Conservation (phyloP, 1,284 basidiomycete species). For the Cryptococcus deneoformans region DNA sequence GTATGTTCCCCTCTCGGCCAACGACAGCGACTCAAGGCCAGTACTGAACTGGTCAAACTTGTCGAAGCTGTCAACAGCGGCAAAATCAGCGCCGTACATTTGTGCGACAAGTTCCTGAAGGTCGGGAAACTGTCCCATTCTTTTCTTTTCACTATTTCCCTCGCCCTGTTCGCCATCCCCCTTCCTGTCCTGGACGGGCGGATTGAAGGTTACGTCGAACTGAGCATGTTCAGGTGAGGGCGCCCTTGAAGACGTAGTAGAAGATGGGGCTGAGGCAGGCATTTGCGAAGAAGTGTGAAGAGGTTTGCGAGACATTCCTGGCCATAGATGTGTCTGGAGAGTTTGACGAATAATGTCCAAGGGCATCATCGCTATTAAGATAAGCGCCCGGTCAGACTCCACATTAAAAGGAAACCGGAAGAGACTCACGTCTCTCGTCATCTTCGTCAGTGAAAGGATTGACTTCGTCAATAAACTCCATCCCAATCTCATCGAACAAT, state of each 20-base stretch:
- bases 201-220: conserved; percentile 1
- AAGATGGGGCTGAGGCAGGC: conserved; percentile 1
- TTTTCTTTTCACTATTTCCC: not conserved
- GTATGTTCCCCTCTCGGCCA: not conserved
- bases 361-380: conserved; percentile 25
- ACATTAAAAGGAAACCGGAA: not conserved
- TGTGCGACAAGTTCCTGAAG: conserved; percentile 17
- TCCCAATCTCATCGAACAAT: conserved; percentile 36
- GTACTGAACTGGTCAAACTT: conserved; percentile 2
- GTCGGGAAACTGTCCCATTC: conserved; percentile 11
- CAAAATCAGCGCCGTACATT: conserved; percentile 9
- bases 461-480: conserved; percentile 41
- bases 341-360: conserved; percentile 39
- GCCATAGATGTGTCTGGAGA: conserved; percentile 47
- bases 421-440: conserved; percentile 40
- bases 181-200: not conserved
- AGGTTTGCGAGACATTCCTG: conserved; percentile 34
- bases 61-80: not conserved
- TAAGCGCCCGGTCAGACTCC: not conserved
- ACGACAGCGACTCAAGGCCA: not conserved
- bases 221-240: not conserved
- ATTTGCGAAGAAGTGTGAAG: conserved; percentile 5
- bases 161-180: not conserved
- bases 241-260: not conserved
- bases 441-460: conserved; percentile 31